A percentile compares a stretch with the other conserved stretches of the same genome.
phyloP scores from a whole-genome alignment of 2,329 filamentous ascomycete genomes.

The Pseudocercospora fuligena region DNA sequence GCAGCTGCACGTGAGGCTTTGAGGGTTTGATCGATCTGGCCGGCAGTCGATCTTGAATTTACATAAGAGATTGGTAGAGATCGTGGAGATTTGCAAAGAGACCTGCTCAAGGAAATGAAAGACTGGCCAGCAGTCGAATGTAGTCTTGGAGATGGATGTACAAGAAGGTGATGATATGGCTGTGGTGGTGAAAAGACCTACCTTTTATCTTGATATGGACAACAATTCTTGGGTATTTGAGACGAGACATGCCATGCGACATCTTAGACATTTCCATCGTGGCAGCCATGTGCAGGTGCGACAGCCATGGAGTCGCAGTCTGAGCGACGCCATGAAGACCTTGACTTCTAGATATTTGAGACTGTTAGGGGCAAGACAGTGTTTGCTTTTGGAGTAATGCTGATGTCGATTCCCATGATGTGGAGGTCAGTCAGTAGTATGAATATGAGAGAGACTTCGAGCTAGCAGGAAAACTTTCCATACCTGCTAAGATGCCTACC shows the following conservation, averaged over 20 bases:
- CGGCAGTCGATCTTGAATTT: no score
- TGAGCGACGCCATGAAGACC: background rate
- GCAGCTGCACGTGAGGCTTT: no score
- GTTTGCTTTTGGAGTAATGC: background rate
- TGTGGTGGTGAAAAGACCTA: background rate
- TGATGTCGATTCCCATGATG: no score
- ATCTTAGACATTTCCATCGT: background rate
- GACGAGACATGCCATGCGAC: background rate
- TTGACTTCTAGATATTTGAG: background rate
- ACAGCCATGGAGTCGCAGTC: background rate
- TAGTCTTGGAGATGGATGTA: background rate
- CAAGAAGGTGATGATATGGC: conserved; percentile 3
- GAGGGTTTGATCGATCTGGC: no score
- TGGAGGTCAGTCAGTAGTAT: no score
- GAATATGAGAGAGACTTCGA: no score
- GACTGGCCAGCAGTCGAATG: conserved; percentile 6
- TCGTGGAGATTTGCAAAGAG: background rate
- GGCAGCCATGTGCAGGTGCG: background rate
- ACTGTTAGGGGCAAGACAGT: background rate
- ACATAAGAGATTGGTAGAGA: background rate
- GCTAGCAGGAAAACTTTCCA: background rate
- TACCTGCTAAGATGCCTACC: background rate
- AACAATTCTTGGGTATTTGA: background rate
- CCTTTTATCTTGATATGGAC: background rate
- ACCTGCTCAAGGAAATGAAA: background rate